Evolutionary conservation across 1,284 basidiomycete species (phyloP), one percentile per base, ranked within the genome.

Genomic region (Tylopilus orsonianus): DNA sequence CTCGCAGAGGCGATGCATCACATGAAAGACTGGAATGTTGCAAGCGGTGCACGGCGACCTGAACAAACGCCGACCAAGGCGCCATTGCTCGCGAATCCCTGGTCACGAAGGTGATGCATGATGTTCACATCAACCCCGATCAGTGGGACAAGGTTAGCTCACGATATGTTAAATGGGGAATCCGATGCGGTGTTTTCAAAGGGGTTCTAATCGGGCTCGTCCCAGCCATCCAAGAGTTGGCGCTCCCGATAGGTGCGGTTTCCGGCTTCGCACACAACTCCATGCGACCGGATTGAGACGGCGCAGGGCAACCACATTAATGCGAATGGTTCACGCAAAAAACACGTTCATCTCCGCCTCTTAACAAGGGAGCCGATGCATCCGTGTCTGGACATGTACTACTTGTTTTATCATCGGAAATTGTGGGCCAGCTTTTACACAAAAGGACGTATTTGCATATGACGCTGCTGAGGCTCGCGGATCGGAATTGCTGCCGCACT

Each of bases 61-160:
- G 56, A 50, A 13, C 34, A 5, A 41, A 51, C 5, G 16, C 60
- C 62, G 62, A 49, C 35, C 22, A 18, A n/a, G 48, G 23, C 33
- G 41, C 37, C 27, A 35, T 46, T 38, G 30, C 30, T 43, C 44
- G 48, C 42, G 44, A 54, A 53, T 53, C 46, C 35, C 33, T 27
- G 20, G 38, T 18, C 20, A 27, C 42, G 30, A 24, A 19, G 42
- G 24, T 49, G 42, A 43, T 36, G 34, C 33, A 22, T 49, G 42
- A 43, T 36, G 34, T 35, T 52, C 49, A 49, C 43, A 46, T 50
- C 49, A 57, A 46, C 27, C 36, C 56, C 54, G 52, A 61, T 66
- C 57, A 56, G 16, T 43, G 22, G 43, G 43, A 66, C 67, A 66
- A 66, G 66, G 64, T 66, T 66, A 69, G 60, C 66, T 69, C 50